Base-by-base conservation (phyloP, 805 yeast genomes). In the Schwanniomyces yamadae region DNA sequence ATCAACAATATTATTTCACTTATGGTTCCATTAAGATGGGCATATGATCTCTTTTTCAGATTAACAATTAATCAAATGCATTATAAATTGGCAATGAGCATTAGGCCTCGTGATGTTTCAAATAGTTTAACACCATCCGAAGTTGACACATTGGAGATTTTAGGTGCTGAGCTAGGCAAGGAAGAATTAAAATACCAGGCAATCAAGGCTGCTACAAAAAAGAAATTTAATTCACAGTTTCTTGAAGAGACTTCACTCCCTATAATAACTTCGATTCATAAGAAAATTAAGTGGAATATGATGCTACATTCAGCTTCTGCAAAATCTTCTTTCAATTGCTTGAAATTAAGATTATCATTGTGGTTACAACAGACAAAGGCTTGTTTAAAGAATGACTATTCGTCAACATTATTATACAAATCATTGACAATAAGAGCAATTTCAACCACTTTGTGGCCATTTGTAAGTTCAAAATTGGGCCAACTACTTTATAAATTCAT, bases 371-470 rank as follows among this genome's bases (percentile, higher is more conserved):
- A 57, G 33, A 35, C 56, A n/a, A 52, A 54, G 24, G 68, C 68
- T 3, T 61, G 71, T 36, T 24, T 65, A 13, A 42, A 43, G 17
- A 48, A 62, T 34, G 71, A 68, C 45, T 68, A 57, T 41, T 58
- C 71, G 5, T 18, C 42, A 2, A 34, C 55, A 3, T 44, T 61
- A 6, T 34, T 53, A 2, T 28, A 36, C 16, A 48, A 46, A 15
- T 62, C 66, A 14, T 37, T 46, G 4, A 45, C 61, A 1, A 42
- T 64, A 10, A 39, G 60, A 23, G 44, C 52, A 7, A 34, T 64
- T 11, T 55, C 71, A 9, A 61, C 72, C 2, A 17, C 61, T n/a
- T 12, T 59, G 25, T 67, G 73, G 73, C 73, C 73, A 10, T 62
- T 55, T 36, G 23, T 58, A 9, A 56, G 67, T 6, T 54, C 69